Base-by-base conservation (phyloP, 1,284 basidiomycete species). In the Cryptococcus jaspeensis region DNA sequence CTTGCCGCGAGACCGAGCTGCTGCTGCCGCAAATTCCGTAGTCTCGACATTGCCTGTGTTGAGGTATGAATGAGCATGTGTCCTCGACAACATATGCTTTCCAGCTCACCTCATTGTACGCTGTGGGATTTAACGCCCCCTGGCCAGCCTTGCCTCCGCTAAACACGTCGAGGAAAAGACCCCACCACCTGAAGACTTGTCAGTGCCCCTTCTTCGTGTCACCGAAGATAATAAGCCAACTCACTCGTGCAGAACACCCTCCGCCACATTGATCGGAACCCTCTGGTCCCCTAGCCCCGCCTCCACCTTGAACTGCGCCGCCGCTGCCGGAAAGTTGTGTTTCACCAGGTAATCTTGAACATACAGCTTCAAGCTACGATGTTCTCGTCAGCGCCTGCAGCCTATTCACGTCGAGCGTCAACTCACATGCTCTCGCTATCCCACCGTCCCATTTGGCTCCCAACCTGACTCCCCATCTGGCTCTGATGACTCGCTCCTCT, bases 121-220 rank as follows among this genome's bases (percentile, higher is more conserved):
- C 64, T 18, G 64, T 65, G 0, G 75, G 71, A 46, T 72, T 72
- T 11, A 69, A 67, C 13, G 74, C 69, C 1, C 72, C 75, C 44
- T 70, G 67, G 2, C 65, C 69, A 1, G 71, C 71, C 50, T 76
- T 78, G 0, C 75, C 72, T 8, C 71, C 72, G 18, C 69, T 74
- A 45, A 78, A 77, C 1, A 76, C 66, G 38, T 80, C 79, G 74
- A 76, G 78, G 50, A 79, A 80, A 8, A 75, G 70, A 18, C 67
- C 61, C 79, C 79, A 80, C 68, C 76, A 74, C 52, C 77, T 78
- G 22, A 16, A 18, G 20, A 11, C 39, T 28, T 28, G 37, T 50
- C 48, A 39, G 35, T 15, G 18, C 9, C 28, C 28, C 40, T 13
- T 12, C n/a, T 32, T 4, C 9, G 28, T 9, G 28, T 9, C 28